phyloP scores from a whole-genome alignment of 345 rosid species.

The Crucihimalaya himalaica region DNA sequence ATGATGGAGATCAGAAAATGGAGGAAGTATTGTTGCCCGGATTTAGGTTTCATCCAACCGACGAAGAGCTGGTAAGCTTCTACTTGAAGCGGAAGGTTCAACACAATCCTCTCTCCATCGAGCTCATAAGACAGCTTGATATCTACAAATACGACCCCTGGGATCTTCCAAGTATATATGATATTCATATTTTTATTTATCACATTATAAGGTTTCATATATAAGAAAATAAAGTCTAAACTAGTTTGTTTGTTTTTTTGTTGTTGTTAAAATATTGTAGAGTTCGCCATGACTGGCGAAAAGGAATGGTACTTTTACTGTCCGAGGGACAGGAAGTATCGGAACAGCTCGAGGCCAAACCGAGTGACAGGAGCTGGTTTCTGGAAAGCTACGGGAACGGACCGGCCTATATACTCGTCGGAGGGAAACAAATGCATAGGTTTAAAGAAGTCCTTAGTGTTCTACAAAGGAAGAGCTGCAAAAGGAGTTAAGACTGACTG shows the following conservation, averaged over 20 bases:
- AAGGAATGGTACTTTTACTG: conserved; percentile 91
- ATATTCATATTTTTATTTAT: background rate
- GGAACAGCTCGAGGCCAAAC: conserved; percentile 88
- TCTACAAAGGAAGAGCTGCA: conserved; percentile 88
- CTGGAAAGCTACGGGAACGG: conserved; percentile 97
- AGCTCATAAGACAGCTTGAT: conserved; percentile 82
- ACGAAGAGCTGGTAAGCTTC: conserved; percentile 89
- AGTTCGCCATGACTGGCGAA: conserved; percentile 73
- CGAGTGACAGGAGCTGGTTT: conserved; percentile 86
- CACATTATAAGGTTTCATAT: background rate
- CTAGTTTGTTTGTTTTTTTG: background rate
- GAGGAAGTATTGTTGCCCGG: conserved; percentile 82
- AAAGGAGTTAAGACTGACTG: conserved; percentile 92
- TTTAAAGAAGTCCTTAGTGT: conserved; percentile 87
- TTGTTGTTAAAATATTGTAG: conserved; percentile 35
- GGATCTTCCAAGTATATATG: conserved; percentile 83
- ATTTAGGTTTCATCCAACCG: conserved; percentile 92
- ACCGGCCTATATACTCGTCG: conserved; percentile 83
- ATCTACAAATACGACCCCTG: conserved; percentile 92
- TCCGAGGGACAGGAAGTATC: conserved; percentile 85
- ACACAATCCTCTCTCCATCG: conserved; percentile 65
- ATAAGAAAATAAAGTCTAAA: conserved; percentile 1
- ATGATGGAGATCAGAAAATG: conserved; percentile 50
- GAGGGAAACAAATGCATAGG: conserved; percentile 80
- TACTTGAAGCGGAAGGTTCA: conserved; percentile 80